A percentile compares a stretch with the other conserved stretches of the same genome.
phyloP scores from a whole-genome alignment of 2,329 filamentous ascomycete species.

The Intubia oerlemansii region DNA sequence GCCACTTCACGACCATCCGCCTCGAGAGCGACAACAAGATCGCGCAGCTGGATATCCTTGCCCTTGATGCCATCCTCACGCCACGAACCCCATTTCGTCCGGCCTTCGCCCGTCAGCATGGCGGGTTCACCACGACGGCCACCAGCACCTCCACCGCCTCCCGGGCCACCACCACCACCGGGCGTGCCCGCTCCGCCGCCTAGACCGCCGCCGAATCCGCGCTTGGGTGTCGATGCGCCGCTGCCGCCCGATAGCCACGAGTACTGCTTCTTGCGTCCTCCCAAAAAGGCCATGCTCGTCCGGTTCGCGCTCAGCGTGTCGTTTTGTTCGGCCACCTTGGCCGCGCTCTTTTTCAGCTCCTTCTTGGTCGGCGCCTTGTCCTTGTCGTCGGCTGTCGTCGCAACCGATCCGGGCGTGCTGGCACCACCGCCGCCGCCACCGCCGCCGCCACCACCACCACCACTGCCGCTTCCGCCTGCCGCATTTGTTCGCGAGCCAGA shows the following conservation, averaged over 20 bases:
- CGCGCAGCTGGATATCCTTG: conserved; percentile 61
- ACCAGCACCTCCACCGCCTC: conserved; percentile 4
- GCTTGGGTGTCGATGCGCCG: conserved; percentile 28
- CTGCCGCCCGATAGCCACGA: conserved; percentile 49
- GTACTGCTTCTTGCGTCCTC: conserved; percentile 47
- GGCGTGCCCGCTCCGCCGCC: conserved; percentile 8
- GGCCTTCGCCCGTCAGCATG: conserved; percentile 32
- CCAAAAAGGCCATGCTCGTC: conserved; percentile 49
- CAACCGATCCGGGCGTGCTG: conserved; percentile 40
- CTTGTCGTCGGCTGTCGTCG: too few relatives aligned
- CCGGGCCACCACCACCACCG: neutral
- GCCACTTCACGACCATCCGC: conserved; percentile 45
- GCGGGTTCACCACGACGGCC: conserved; percentile 12
- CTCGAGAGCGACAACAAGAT: conserved; percentile 63
- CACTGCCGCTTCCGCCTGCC: conserved; percentile 29
- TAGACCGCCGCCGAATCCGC: conserved; percentile 15
- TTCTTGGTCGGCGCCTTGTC: conserved; percentile 69
- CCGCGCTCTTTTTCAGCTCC: conserved; percentile 52
- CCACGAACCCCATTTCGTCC: conserved; percentile 49
- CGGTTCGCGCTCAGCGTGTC: conserved; percentile 67
- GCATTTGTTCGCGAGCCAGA: too few relatives aligned
- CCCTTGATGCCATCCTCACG: conserved; percentile 62
- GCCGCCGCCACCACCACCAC: too few relatives aligned
- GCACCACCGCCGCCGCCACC: too few relatives aligned
- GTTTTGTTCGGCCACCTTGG: conserved; percentile 56